Evolutionary conservation across 768 basidiomycete species (phyloP).

Genomic region (Auricularia auricula-judae): DNA sequence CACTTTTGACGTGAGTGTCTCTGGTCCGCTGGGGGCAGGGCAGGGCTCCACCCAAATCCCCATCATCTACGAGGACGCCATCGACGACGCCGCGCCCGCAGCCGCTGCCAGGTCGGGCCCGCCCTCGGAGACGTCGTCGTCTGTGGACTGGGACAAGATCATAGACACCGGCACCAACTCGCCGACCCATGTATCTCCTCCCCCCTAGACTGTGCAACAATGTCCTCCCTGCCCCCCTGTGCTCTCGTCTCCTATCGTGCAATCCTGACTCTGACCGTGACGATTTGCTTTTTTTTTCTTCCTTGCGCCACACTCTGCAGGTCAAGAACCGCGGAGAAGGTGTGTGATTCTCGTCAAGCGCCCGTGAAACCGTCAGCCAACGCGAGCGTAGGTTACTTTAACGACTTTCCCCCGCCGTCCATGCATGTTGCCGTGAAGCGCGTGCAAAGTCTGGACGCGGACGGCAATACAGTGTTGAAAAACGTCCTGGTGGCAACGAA

Average conservation of each 20-base stretch:
- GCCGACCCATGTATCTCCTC: conserved; percentile 11
- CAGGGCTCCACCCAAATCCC: conserved; percentile 13
- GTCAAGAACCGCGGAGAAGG: conserved; percentile 62
- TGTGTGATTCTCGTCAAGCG: conserved; percentile 25
- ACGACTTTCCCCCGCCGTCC: conserved; percentile 61
- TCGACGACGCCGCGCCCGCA: conserved; percentile 44
- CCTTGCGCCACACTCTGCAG: conserved; percentile 24
- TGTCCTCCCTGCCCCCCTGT: neutral
- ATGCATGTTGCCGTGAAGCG: conserved; percentile 55
- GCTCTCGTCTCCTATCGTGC: conserved; percentile 3
- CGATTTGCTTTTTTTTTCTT: conserved; percentile 3
- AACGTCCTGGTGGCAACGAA: conserved; percentile 51
- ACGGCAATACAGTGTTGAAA: conserved; percentile 14
- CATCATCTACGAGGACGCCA: conserved; percentile 10
- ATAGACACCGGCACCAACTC: conserved; percentile 29
- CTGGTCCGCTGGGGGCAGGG: conserved; percentile 19
- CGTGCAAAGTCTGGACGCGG: conserved; percentile 3
- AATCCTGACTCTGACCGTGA: conserved; percentile 8
- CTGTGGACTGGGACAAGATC: conserved; percentile 84
- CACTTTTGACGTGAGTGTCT: conserved; percentile 74
- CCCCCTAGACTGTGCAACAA: conserved; percentile 6
- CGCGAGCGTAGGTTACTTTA: conserved; percentile 52
- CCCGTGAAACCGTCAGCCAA: neutral
- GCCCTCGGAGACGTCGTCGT: conserved; percentile 69
- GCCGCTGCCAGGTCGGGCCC: conserved; percentile 37